Evolutionary conservation across 768 basidiomycete species (phyloP).

Genomic region (Pholiota molesta): DNA sequence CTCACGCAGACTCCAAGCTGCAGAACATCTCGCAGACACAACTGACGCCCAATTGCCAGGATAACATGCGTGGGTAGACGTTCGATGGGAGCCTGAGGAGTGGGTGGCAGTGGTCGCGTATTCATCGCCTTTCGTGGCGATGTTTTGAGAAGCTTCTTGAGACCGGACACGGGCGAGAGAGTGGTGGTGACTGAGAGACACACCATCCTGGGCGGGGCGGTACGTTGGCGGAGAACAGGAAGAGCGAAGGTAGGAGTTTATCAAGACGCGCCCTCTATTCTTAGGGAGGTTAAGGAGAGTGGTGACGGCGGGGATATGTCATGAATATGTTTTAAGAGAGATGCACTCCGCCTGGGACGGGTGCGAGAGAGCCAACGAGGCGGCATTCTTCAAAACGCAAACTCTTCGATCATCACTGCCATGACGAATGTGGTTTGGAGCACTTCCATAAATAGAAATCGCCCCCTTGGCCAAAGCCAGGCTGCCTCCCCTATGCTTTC

Average conservation of each 20-base stretch:
- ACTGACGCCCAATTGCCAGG: slow-evolving; percentile 28
- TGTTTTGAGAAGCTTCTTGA: slow-evolving; percentile 17
- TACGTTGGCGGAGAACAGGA: not conserved
- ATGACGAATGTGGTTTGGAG: not conserved
- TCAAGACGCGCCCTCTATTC: not conserved
- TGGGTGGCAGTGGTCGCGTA: slow-evolving; percentile 2
- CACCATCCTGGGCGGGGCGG: not conserved
- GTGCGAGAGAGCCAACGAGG: not conserved
- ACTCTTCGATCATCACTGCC: not conserved
- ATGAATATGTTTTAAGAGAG: not conserved
- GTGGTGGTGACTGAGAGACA: not conserved
- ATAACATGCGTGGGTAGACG: slow-evolving; percentile 25
- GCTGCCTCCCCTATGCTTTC: not conserved
- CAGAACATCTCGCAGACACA: slow-evolving; percentile 28
- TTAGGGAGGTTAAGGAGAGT: not conserved
- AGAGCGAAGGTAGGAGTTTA: not conserved
- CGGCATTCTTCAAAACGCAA: not conserved
- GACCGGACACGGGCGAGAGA: slow-evolving; percentile 10
- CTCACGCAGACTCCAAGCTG: slow-evolving; percentile 32
- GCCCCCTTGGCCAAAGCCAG: not conserved
- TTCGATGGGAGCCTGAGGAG: slow-evolving; percentile 14
- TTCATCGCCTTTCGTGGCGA: not conserved
- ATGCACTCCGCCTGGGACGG: not conserved
- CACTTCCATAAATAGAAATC: not conserved
- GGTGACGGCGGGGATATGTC: not conserved